phyloP scores from a whole-genome alignment of 441 rosid species.

The Syzygium malaccense region DNA sequence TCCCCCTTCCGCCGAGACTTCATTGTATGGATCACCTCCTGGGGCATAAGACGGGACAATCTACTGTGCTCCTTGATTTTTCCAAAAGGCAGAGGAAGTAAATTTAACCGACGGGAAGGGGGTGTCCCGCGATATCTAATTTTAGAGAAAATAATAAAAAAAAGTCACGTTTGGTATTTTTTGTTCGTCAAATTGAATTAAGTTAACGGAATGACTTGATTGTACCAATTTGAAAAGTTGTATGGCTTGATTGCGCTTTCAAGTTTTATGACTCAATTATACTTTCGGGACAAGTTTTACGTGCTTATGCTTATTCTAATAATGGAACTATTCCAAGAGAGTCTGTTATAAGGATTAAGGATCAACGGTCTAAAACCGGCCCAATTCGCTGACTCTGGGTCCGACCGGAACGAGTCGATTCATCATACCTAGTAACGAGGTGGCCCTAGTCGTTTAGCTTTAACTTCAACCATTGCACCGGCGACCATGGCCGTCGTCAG shows the following conservation, averaged over 20 bases:
- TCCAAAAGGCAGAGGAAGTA: background rate
- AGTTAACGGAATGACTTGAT: too few relatives aligned
- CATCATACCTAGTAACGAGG: background rate
- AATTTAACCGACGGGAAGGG: background rate
- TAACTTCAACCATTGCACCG: background rate
- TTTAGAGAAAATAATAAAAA: too few relatives aligned
- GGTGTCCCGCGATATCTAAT: background rate
- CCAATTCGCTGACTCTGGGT: background rate
- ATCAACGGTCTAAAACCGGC: background rate
- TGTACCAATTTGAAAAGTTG: too few relatives aligned
- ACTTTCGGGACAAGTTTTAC: too few relatives aligned
- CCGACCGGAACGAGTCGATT: background rate
- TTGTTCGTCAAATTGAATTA: fast-evolving
- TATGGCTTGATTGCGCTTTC: too few relatives aligned
- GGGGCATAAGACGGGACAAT: background rate
- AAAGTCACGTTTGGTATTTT: too few relatives aligned
- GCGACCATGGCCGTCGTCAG: background rate
- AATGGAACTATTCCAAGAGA: background rate
- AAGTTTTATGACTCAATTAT: fast-evolving
- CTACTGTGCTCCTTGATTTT: background rate
- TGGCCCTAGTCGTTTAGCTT: background rate
- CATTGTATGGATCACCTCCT: background rate
- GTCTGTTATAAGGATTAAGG: background rate
- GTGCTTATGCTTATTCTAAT: too few relatives aligned
- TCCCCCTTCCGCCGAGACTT: background rate